Conservation (phyloP, 768 basidiomycete species). For the Pholiota microspora region DNA sequence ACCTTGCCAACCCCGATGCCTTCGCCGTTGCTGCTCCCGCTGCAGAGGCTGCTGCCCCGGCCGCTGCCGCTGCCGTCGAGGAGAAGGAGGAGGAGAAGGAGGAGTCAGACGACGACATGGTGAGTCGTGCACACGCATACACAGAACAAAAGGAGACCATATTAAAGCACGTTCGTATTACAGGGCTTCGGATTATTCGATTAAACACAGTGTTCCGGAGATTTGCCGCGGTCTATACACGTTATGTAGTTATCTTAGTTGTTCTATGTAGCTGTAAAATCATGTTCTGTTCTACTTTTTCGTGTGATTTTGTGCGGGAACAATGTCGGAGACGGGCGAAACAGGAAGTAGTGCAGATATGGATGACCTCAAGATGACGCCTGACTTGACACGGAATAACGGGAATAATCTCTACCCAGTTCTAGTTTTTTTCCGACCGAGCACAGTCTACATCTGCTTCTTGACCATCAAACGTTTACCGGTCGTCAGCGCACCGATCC, state of each 20-base stretch:
- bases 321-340: conserved; percentile 16
- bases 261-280: conserved; percentile 11
- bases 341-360: conserved; percentile 10
- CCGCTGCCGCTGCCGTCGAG: conserved; percentile 58
- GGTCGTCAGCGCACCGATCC: conserved; percentile 23
- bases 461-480: conserved; percentile 27
- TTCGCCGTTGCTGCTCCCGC: conserved; percentile 81
- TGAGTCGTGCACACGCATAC: conserved; percentile 31
- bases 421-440: conserved; percentile 1
- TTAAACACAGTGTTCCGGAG: conserved; percentile 37
- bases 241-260: conserved; percentile 8
- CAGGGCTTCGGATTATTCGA: conserved; percentile 96
- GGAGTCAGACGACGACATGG: conserved; percentile 89
- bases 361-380: too few species aligned
- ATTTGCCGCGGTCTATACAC: conserved; percentile 19
- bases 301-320: conserved; percentile 10
- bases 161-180: conserved; percentile 24
- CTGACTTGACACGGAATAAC: too few species aligned
- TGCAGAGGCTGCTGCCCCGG: conserved; percentile 52
- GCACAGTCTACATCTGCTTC: not conserved
- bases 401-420: not conserved
- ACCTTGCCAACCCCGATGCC: conserved; percentile 97
- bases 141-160: not conserved
- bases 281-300: conserved; percentile 1
- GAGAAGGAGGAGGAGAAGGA: conserved; percentile 84